Conservation (phyloP, 352 stramenopile species). For the Phytophthora citrophthora region DNA sequence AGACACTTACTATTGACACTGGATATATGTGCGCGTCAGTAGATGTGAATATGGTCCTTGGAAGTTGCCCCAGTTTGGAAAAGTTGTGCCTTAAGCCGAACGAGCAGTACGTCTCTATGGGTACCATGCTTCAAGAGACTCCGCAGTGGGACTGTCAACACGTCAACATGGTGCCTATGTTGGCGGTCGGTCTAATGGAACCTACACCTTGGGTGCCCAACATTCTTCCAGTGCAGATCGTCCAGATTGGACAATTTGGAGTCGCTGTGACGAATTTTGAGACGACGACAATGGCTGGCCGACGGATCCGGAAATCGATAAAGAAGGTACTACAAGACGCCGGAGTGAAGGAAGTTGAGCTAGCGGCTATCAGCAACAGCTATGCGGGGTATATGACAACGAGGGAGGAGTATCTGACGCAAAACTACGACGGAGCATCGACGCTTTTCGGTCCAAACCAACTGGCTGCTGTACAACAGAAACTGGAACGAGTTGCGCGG, state of each 20-base stretch:
- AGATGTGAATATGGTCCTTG: not conserved
- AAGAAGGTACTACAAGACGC: conserved; percentile 25
- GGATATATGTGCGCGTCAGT: too few species aligned
- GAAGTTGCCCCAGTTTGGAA: not conserved
- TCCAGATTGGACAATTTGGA: conserved; percentile 60
- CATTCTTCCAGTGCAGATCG: conserved; percentile 62
- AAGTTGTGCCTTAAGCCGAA: not conserved
- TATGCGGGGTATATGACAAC: conserved; percentile 78
- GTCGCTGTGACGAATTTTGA: conserved; percentile 65
- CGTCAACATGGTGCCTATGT: conserved; percentile 44
- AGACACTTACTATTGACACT: too few species aligned
- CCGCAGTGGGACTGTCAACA: conserved; percentile 55
- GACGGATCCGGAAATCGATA: conserved; percentile 48
- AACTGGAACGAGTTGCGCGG: conserved; percentile 39
- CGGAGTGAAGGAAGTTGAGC: conserved; percentile 53
- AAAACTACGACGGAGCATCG: conserved; percentile 78
- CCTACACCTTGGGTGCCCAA: conserved; percentile 49
- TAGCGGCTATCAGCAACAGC: conserved; percentile 58
- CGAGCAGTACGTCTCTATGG: not conserved
- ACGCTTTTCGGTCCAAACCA: conserved; percentile 78
- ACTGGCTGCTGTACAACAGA: conserved; percentile 59
- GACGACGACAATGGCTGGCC: conserved; percentile 65
- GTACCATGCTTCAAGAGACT: conserved; percentile 1
- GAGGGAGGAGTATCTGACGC: conserved; percentile 60
- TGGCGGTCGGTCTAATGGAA: conserved; percentile 50